A percentile compares a stretch with the other conserved stretches of the same genome.
These are phyloP conservation scores for Plasmodium gonderi DNA, from an alignment of 169 alveolate species.

Conservation along the genomic window DNA sequence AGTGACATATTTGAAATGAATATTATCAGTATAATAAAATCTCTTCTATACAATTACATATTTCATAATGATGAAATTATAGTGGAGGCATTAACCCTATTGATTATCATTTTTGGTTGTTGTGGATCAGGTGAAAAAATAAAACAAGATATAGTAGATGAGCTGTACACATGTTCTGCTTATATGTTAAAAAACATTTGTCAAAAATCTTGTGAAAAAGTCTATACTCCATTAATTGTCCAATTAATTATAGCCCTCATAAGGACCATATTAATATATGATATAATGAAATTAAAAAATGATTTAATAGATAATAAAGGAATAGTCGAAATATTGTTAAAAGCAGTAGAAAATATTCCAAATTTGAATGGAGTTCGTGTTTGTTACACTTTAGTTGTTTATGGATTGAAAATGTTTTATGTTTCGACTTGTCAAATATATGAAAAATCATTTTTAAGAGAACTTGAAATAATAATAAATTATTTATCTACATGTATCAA, in stretches of 20 bases:
- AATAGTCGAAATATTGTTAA: constrained; percentile 56
- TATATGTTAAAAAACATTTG: constrained; percentile 67
- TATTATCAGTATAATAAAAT: constrained; percentile 41
- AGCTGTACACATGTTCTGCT: constrained; percentile 64
- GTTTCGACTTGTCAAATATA: constrained; percentile 72
- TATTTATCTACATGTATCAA: constrained; percentile 74
- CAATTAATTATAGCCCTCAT: constrained; percentile 43
- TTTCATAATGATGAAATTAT: constrained; percentile 74
- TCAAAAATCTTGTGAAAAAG: constrained; percentile 63
- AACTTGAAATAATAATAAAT: constrained; percentile 68
- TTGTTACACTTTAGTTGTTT: constrained; percentile 68
- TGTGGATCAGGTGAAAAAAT: constrained; percentile 61
- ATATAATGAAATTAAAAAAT: constrained; percentile 63
- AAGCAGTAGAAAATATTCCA: constrained; percentile 61
- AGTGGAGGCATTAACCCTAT: constrained; percentile 66
- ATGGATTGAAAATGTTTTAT: constrained; percentile 75
- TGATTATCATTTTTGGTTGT: constrained; percentile 72
- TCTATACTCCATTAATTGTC: constrained; percentile 43
- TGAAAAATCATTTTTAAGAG: constrained; percentile 74
- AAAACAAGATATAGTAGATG: constrained; percentile 72
- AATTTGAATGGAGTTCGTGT: constrained; percentile 75
- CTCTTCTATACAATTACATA: constrained; percentile 54
- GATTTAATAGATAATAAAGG: constrained; percentile 71
- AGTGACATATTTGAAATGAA: constrained; percentile 75
- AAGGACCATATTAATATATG: constrained; percentile 61